Evolutionary conservation across 352 stramenopile genomes (phyloP), one percentile per base, ranked within the genome.

Genomic region (Phytopythium delawarense): DNA sequence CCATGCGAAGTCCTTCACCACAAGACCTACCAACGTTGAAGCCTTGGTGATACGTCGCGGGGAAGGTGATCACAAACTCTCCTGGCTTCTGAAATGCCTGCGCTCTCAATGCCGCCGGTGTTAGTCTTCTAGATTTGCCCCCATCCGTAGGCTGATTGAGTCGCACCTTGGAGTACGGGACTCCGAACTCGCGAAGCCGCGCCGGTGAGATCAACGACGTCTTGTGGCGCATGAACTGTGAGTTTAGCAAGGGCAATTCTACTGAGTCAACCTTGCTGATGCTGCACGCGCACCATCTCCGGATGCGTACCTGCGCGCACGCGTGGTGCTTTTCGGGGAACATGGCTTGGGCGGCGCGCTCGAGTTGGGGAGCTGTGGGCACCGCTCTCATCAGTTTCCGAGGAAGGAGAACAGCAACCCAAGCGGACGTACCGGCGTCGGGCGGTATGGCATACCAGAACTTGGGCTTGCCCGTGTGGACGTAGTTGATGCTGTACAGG

Each of bases 11-110:
- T 11, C 9, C 5, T 1, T 35, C 46, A 9, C 21, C 23, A 34
- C 8, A 13, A 21, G 25, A 59, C 54, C 30, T 75, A 91, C 90
- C 90, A 42, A 96, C 64, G 62, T 97, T 97, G 65, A 97, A 97
- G 6, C 90, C 89, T 62, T 89, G 74, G 61, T 97, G 90, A 56
- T 97, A 97, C 2, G 87, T 79, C 7, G 83, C 75, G 39, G 92
- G 92, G 64, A 97, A 97, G 1, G 92, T 98, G 61, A 98, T 93
- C 18, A 98, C 82, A 53, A 97, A 97, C 75, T 98, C 92, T 23
- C 89, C 92, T 16, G 84, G 75, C 11, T 87, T 71, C 70, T 98
- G 92, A 20, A 87, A 85, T 0, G 80, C 84, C 71, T 89, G 66
- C 30, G 20, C 20, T 18, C 7, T 20, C 20, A 25, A 50, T 1